phyloP scores from a whole-genome alignment of 805 yeast genomes.

The Candida glaebosa region DNA sequence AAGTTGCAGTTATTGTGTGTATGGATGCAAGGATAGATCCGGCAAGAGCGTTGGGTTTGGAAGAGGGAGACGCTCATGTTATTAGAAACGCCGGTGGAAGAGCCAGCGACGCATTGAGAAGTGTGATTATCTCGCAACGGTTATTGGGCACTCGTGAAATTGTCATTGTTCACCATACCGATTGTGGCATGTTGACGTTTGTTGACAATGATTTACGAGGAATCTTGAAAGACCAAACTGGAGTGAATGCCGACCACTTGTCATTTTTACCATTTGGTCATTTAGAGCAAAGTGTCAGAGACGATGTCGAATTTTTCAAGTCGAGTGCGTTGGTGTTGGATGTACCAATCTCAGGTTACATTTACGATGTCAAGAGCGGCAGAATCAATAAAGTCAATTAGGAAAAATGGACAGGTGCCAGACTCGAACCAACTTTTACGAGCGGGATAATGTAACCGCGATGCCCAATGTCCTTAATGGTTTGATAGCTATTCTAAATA shows the following conservation, averaged over 20 bases:
- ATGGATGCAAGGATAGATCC: slow-evolving; percentile 44
- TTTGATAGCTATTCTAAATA: no score
- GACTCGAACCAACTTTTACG: no score
- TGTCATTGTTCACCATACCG: slow-evolving; percentile 39
- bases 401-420: neutral
- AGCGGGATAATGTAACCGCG: no score
- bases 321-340: slow-evolving; percentile 27
- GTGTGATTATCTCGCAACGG: slow-evolving; percentile 38
- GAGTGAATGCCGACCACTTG: slow-evolving; percentile 24
- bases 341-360: slow-evolving; percentile 36
- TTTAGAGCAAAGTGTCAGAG: slow-evolving; percentile 30
- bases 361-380: slow-evolving; percentile 38
- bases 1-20: slow-evolving; percentile 34
- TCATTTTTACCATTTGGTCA: slow-evolving; percentile 34
- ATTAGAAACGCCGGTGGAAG: slow-evolving; percentile 45
- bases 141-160: slow-evolving; percentile 38
- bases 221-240: slow-evolving; percentile 27
- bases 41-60: slow-evolving; percentile 30
- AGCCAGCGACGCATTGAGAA: slow-evolving; percentile 36
- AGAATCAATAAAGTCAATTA: slow-evolving; percentile 20
- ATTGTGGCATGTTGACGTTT: slow-evolving; percentile 44
- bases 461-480: no score
- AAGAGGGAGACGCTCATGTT: slow-evolving; percentile 43
- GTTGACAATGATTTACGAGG: slow-evolving; percentile 26
- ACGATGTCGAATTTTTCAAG: slow-evolving; percentile 31